These are phyloP conservation scores for Macrolepiota fuliginosa DNA, from an alignment of 768 basidiomycete species.

Conservation along the genomic window DNA sequence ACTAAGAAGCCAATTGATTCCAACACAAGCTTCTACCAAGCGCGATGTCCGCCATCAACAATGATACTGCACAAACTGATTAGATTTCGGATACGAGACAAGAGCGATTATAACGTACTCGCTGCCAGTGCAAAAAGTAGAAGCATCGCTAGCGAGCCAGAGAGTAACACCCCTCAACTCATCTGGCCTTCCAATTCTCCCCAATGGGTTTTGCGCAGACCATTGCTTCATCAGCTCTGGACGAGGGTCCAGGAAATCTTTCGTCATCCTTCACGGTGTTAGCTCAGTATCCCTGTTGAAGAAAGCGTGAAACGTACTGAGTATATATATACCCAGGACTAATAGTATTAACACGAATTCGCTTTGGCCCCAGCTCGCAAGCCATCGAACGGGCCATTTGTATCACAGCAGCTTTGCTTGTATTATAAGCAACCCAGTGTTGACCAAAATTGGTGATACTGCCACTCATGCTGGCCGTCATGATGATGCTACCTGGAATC, in stretches of 20 bases:
- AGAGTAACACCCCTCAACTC: slow-evolving; percentile 66
- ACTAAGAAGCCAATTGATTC: no score
- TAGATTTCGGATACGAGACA: background rate
- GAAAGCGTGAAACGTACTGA: slow-evolving; percentile 31
- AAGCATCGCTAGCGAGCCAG: slow-evolving; percentile 70
- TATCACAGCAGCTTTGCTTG: slow-evolving; percentile 73
- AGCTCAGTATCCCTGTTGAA: background rate
- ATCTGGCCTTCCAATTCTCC: slow-evolving; percentile 62
- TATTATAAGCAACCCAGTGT: slow-evolving; percentile 71
- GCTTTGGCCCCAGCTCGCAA: slow-evolving; percentile 65
- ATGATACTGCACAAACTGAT: slow-evolving; percentile 15
- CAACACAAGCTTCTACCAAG: slow-evolving; percentile 17
- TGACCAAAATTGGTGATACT: slow-evolving; percentile 56
- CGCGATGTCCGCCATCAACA: slow-evolving; percentile 24
- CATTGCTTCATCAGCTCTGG: slow-evolving; percentile 55
- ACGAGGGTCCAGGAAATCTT: slow-evolving; percentile 36
- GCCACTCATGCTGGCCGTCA: slow-evolving; percentile 62
- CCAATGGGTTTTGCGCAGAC: slow-evolving; percentile 60
- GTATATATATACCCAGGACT: slow-evolving; percentile 76
- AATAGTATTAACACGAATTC: slow-evolving; percentile 68
- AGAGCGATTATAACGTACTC: slow-evolving; percentile 35
- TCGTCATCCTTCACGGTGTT: slow-evolving; percentile 22
- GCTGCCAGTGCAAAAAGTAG: slow-evolving; percentile 73
- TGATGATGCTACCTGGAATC: slow-evolving; percentile 50
- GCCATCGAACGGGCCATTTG: slow-evolving; percentile 80